phyloP scores from a whole-genome alignment of 1,139 yeast genomes.

The Hyphopichia buzzinii region DNA sequence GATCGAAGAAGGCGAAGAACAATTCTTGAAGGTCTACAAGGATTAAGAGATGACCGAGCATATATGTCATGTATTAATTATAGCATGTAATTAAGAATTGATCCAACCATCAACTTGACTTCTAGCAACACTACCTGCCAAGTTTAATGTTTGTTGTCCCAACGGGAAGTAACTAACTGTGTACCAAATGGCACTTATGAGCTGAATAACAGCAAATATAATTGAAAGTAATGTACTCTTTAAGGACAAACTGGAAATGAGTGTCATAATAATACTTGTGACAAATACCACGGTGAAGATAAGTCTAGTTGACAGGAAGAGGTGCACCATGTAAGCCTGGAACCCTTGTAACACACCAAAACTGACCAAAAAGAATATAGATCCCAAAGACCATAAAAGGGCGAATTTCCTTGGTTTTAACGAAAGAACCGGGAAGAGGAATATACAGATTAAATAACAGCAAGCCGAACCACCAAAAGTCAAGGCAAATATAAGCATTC shows the following conservation, averaged over 20 bases:
- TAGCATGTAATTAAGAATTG: conserved; percentile 23
- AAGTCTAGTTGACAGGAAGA: conserved; percentile 49
- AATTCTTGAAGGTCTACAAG: conserved; percentile 3
- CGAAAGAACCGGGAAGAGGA: conserved; percentile 55
- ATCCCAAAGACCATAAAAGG: conserved; percentile 59
- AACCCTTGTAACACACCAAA: conserved; percentile 60
- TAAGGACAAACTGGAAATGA: conserved; percentile 46
- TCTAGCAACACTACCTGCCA: conserved; percentile 55
- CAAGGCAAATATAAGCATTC: conserved; percentile 54
- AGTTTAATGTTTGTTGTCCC: conserved; percentile 53
- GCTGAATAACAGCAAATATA: conserved; percentile 50
- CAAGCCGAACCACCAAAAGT: conserved; percentile 53
- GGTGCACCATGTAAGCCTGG: conserved; percentile 45
- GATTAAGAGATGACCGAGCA: not conserved
- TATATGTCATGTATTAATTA: conserved; percentile 1
- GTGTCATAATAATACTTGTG: conserved; percentile 49
- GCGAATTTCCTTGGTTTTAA: conserved; percentile 61
- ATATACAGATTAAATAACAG: conserved; percentile 54
- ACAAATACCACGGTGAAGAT: conserved; percentile 50
- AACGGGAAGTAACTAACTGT: conserved; percentile 63
- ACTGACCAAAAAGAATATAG: conserved; percentile 53
- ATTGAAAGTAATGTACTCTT: conserved; percentile 49
- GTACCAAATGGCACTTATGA: conserved; percentile 53
- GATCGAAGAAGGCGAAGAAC: conserved; percentile 13
- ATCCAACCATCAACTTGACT: conserved; percentile 62